phyloP scores from a whole-genome alignment of 257 asterid species.

The Prunella vulgaris region DNA sequence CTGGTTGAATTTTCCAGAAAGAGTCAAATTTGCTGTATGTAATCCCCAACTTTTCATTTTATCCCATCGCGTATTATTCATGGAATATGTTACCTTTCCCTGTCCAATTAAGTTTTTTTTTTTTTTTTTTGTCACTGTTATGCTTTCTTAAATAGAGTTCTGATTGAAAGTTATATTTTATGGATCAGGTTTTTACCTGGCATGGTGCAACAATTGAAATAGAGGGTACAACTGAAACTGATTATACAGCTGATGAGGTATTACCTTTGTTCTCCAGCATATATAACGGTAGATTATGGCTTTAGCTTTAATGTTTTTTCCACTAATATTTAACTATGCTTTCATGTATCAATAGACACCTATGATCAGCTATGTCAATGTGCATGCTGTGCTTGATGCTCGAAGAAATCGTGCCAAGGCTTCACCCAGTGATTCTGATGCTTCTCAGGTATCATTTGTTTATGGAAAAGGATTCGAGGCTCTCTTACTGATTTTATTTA shows the following conservation, averaged over 20 bases:
- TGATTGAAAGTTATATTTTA: conserved; percentile 19
- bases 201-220: conserved; percentile 89
- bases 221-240: conserved; percentile 90
- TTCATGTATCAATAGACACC: conserved; percentile 61
- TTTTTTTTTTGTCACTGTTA: too few species aligned
- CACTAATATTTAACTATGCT: conserved; percentile 1
- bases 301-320: not conserved
- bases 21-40: conserved; percentile 84
- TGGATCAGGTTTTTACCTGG: conserved; percentile 83
- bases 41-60: not conserved
- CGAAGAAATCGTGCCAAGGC: conserved; percentile 89
- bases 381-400: conserved; percentile 90
- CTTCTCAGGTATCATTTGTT: conserved; percentile 66
- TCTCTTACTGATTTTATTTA: not conserved
- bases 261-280: not conserved
- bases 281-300: not conserved
- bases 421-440: conserved; percentile 75
- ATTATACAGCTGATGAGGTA: conserved; percentile 96
- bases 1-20: conserved; percentile 67
- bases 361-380: conserved; percentile 91
- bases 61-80: not conserved
- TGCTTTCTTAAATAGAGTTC: conserved; percentile 8
- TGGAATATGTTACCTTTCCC: not conserved
- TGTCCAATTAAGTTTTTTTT: too few species aligned
- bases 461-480: not conserved